These are phyloP conservation scores for Psilocybe subaeruginosa DNA, from an alignment of 768 basidiomycete species.

Conservation along the genomic window DNA sequence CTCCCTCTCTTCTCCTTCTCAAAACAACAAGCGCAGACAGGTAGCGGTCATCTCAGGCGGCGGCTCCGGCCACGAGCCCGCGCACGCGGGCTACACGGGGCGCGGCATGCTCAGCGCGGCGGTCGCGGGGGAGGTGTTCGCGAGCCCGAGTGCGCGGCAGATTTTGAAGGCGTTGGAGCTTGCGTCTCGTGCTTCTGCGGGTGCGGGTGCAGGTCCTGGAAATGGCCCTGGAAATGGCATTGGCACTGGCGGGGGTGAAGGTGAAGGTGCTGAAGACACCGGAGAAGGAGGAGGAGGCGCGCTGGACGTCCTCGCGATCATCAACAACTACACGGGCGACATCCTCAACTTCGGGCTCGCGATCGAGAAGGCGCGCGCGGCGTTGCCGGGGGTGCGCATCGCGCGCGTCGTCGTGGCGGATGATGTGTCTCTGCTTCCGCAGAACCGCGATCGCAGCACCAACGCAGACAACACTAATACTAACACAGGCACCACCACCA, in stretches of 20 bases:
- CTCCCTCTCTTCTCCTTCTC: constrained; percentile 11
- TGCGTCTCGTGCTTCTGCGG: constrained; percentile 32
- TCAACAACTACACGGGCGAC: constrained; percentile 59
- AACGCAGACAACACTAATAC: no score
- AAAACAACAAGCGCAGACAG: constrained; percentile 1
- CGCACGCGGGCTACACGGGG: constrained; percentile 60
- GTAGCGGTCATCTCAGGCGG: constrained; percentile 52
- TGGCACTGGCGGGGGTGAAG: constrained; percentile 8
- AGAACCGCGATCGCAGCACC: neutral
- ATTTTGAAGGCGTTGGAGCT: constrained; percentile 52
- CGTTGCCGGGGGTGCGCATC: constrained; percentile 32
- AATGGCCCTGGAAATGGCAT: neutral
- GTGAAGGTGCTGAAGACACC: neutral
- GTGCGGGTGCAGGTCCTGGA: neutral
- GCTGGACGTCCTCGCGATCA: constrained; percentile 39
- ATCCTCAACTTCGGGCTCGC: constrained; percentile 63
- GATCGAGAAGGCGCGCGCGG: constrained; percentile 49
- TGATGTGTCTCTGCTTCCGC: constrained; percentile 49
- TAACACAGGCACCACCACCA: no score
- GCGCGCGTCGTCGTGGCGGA: constrained; percentile 56
- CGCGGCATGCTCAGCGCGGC: constrained; percentile 57
- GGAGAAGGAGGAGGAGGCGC: neutral
- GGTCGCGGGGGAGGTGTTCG: constrained; percentile 66
- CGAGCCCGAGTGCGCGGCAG: constrained; percentile 63
- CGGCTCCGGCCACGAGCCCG: constrained; percentile 63